phyloP scores from a whole-genome alignment of 148 eudicot species.

The Tetragonia tetragonoides region DNA sequence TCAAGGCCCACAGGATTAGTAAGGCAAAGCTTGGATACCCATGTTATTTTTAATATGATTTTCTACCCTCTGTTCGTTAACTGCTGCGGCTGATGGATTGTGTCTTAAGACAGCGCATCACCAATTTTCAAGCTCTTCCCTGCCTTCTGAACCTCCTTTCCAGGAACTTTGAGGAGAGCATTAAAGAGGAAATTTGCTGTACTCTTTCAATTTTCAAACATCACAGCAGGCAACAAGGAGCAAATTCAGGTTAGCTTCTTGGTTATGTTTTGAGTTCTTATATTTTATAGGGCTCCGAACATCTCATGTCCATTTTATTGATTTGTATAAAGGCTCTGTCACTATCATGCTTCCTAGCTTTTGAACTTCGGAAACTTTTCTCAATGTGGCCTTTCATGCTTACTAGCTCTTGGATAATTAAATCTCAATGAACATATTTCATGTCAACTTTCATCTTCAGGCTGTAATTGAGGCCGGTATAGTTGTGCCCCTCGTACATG shows the following conservation, averaged over 20 bases:
- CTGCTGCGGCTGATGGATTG: background rate
- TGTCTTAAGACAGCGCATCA: constrained; percentile 30
- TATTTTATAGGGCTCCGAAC: background rate
- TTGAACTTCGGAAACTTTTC: too few species aligned
- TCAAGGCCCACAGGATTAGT: too few species aligned
- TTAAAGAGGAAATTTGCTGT: constrained; percentile 65
- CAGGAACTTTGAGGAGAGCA: constrained; percentile 41
- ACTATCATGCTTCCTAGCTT: too few species aligned
- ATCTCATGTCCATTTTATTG: background rate
- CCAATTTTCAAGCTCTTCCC: constrained; percentile 36
- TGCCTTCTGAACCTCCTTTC: constrained; percentile 41
- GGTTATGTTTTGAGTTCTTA: background rate
- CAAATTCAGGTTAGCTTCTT: constrained; percentile 42
- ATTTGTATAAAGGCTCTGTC: too few species aligned
- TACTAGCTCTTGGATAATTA: too few species aligned
- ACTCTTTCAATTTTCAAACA: constrained; percentile 57
- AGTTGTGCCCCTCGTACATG: constrained; percentile 35
- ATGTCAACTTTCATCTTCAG: constrained; percentile 17
- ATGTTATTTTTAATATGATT: too few species aligned
- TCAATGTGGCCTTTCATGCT: too few species aligned
- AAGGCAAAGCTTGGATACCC: too few species aligned
- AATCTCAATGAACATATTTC: background rate
- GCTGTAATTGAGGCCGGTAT: constrained; percentile 45
- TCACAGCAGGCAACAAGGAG: constrained; percentile 53
- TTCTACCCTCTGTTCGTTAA: background rate